Conservation (phyloP, 352 stramenopile genomes). For the Pythium apleroticum region DNA sequence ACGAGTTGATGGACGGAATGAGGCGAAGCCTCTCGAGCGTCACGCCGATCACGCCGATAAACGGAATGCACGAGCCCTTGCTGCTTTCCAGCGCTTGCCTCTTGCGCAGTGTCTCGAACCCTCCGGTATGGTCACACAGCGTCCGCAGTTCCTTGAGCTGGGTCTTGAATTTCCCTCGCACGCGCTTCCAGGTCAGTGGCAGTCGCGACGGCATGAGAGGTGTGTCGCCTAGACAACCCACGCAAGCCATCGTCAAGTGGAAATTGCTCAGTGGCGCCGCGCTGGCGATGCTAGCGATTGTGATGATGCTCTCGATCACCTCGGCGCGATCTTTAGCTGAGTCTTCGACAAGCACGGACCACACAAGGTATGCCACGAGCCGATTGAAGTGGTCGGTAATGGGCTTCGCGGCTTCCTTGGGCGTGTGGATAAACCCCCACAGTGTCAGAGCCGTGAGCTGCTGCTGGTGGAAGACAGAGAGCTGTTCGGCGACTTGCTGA, state of each 20-base stretch:
- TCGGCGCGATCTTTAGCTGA: slow-evolving; percentile 64
- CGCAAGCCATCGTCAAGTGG: slow-evolving; percentile 76
- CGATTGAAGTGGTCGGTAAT: slow-evolving; percentile 66
- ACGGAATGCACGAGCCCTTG: slow-evolving; percentile 53
- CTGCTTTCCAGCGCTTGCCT: slow-evolving; percentile 49
- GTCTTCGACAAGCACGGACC: slow-evolving; percentile 72
- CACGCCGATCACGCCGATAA: slow-evolving; percentile 70
- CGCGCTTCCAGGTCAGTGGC: slow-evolving; percentile 70
- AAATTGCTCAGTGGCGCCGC: slow-evolving; percentile 62
- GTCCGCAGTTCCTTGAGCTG: slow-evolving; percentile 57
- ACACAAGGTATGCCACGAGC: slow-evolving; percentile 69
- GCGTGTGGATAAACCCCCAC: slow-evolving; percentile 60
- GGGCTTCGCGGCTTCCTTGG: slow-evolving; percentile 44
- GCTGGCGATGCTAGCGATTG: slow-evolving; percentile 50
- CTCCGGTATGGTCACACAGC: slow-evolving; percentile 67
- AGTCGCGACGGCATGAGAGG: slow-evolving; percentile 70
- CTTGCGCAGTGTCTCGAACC: slow-evolving; percentile 68
- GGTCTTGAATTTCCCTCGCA: slow-evolving; percentile 64
- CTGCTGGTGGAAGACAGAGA: slow-evolving; percentile 61
- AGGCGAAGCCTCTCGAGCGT: slow-evolving; percentile 59
- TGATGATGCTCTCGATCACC: slow-evolving; percentile 71
- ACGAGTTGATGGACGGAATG: slow-evolving; percentile 13
- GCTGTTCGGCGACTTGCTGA: slow-evolving; percentile 57
- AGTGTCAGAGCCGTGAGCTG: slow-evolving; percentile 47
- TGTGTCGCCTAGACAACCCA: slow-evolving; percentile 68